Base-by-base conservation (phyloP, 371 early-diverging fungal genomes). In the Conidiobolus incongruus region DNA sequence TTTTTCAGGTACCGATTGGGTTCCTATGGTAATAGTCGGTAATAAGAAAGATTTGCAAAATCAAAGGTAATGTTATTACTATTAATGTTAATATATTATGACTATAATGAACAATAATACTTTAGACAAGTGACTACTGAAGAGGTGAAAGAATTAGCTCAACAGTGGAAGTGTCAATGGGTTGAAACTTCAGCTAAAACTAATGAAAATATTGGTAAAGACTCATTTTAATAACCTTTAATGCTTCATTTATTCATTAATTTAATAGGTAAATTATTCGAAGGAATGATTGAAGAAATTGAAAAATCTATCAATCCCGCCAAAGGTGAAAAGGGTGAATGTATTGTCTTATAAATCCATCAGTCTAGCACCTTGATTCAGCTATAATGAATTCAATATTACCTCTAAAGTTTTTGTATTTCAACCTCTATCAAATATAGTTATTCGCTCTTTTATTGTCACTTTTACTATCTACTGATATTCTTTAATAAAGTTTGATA, bases 111-210 rank as follows among this genome's bases (percentile, higher is more conserved):
- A 22, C 4, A 20, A 4, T 29, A n/a, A 17, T 24, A 22, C 5
- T 34, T 45, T 19, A 63, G 79, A 50, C 81, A 84, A 63, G 81
- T 95, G 12, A 50, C 80, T 8, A 50, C 60, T 8, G 72, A 83
- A 41, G 90, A 92, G 52, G 86, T 75, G 22, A 61, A 70, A 45
- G 70, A 70, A 30, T 47, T 84, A 26, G 84, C 91, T 19, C 57
- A 62, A 19, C 65, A 71, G 49, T 91, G 86, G 82, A 66, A 72
- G 12, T 88, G 86, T 42, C 73, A 79, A 24, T 78, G 72, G 46
- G 66, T 86, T 30, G 95, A 95, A 58, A 70, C 84, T 5, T 83
- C 84, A 5, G 93, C 95, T 1, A 90, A 90, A 54, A 76, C 74
- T 48, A 83, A 88, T 47, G 76, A 78, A 42, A 91, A 91, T 49